Evolutionary conservation across 2,329 filamentous ascomycete genomes (phyloP), one percentile per base, ranked within the genome.

Genomic region (Pseudofabraea citricarpa): DNA sequence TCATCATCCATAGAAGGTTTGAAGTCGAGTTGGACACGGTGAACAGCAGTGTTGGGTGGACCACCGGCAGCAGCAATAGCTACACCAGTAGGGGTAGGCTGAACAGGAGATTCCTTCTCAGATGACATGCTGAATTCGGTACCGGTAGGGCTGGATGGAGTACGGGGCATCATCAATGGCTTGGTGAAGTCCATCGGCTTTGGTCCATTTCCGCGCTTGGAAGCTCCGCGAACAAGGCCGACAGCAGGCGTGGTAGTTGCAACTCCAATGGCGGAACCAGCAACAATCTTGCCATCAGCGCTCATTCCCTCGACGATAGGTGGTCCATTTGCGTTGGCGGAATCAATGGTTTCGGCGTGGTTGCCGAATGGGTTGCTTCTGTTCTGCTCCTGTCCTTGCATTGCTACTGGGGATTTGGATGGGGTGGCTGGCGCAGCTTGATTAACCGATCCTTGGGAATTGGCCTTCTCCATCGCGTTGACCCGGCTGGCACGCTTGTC

Each of bases 11-110:
- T 84, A 3, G 87, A 91, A 20, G 93, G 90, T 63, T 81, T 85
- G 66, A 97, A 98, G 64, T 96, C 90, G 54, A 97, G 80, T 64
- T 96, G 88, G 24, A 97, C 88, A 50, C 93, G 88, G 65, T 97
- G 86, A 43, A 97, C 90, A 52, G 87, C 65, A 44, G 77, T 71
- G 49, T 72, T 67, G 27, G 69, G 60, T 18, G 81, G 79, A 15
- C 79, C 81, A 44, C 76, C 79, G 35, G 79, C 78, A 40, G 76
- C 77, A 10, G 77, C 78, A 53, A 83, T 83, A 33, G 77, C 80
- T 9, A 74, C 75, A 33, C 77, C 79, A 24, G 73, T 70, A 29
- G 67, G 62, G 4, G 75, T 74, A 42, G 52, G 51, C 38, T 64
- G 57, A 47, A 66, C 64, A 31, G 64, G 71, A 41, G 71, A 73